Evolutionary conservation across 108 stramenopile species (phyloP).

Genomic region (Aurantiochytrium sp.): DNA sequence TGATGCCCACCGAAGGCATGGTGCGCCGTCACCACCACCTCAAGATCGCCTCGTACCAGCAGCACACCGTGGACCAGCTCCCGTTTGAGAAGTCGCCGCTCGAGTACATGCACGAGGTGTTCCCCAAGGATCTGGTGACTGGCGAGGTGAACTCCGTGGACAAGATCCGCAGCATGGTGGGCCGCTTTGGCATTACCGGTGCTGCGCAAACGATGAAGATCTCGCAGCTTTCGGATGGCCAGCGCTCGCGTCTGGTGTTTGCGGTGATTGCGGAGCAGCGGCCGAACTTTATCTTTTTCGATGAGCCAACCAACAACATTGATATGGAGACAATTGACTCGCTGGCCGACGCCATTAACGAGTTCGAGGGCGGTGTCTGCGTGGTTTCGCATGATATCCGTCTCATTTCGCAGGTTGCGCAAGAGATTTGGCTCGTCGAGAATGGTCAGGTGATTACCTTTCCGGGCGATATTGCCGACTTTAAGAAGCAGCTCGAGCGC

Average conservation of each 20-base stretch:
- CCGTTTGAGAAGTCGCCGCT: conserved; percentile 87
- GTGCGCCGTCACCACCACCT: conserved; percentile 85
- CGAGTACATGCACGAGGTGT: conserved; percentile 76
- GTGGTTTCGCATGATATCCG: conserved; percentile 98
- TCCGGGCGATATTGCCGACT: conserved; percentile 84
- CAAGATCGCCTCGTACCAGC: conserved; percentile 85
- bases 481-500: conserved; percentile 78
- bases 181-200: conserved; percentile 89
- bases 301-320: conserved; percentile 87
- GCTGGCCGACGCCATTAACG: conserved; percentile 84
- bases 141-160: conserved; percentile 47
- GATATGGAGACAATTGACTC: conserved; percentile 97
- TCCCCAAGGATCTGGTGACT: conserved; percentile 57
- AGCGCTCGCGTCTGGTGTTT: conserved; percentile 93
- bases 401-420: conserved; percentile 90
- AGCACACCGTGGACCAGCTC: conserved; percentile 96
- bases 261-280: conserved; percentile 87
- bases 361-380: conserved; percentile 92
- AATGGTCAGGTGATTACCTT: conserved; percentile 73
- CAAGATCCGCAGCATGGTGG: conserved; percentile 69
- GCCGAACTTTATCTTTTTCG: conserved; percentile 91
- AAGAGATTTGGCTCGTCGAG: conserved; percentile 94
- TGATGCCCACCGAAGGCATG: conserved; percentile 77
- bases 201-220: conserved; percentile 40
- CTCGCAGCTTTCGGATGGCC: conserved; percentile 77